Conservation (phyloP, 2,329 filamentous ascomycete species). For the Stemphylium lycopersici region DNA sequence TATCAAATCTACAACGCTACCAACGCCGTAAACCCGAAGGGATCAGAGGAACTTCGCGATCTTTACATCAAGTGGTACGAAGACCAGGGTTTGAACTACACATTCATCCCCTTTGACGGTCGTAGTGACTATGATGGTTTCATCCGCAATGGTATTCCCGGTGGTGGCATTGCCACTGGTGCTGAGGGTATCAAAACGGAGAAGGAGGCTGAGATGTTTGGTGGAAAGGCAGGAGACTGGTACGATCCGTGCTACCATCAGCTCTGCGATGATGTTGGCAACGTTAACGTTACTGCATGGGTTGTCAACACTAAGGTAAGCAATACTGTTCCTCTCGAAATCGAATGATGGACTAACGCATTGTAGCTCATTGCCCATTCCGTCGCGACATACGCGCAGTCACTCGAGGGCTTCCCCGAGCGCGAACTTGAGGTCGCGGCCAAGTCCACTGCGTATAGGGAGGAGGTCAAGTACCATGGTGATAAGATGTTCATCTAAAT, state of each 20-base stretch:
- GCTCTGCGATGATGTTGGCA: slow-evolving; percentile 48
- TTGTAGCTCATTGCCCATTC: slow-evolving; percentile 46
- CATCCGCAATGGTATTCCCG: slow-evolving; percentile 49
- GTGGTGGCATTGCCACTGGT: slow-evolving; percentile 50
- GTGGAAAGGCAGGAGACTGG: slow-evolving; percentile 48
- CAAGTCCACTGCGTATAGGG: slow-evolving; percentile 26
- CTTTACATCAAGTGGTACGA: slow-evolving; percentile 50
- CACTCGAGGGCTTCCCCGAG: slow-evolving; percentile 45
- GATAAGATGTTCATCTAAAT: slow-evolving; percentile 40
- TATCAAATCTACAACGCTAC: slow-evolving; percentile 51
- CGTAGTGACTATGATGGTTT: slow-evolving; percentile 52
- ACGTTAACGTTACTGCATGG: slow-evolving; percentile 49
- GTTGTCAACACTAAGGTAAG: slow-evolving; percentile 48
- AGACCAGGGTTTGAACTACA: slow-evolving; percentile 45
- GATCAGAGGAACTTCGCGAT: slow-evolving; percentile 46
- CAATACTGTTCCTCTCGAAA: neutral
- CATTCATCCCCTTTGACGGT: slow-evolving; percentile 49
- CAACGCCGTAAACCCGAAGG: slow-evolving; percentile 44
- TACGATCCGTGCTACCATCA: slow-evolving; percentile 51
- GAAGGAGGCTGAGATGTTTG: slow-evolving; percentile 45
- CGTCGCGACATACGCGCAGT: slow-evolving; percentile 45
- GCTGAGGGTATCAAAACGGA: slow-evolving; percentile 51
- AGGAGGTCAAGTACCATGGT: slow-evolving; percentile 42
- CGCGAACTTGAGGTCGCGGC: slow-evolving; percentile 25
- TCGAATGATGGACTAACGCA: slow-evolving; percentile 4